Percentiles rank a stretch among this genome's conserved stretches.
phyloP scores from a whole-genome alignment of 371 early-diverging fungal species.

The Dentiscutata heterogama region DNA sequence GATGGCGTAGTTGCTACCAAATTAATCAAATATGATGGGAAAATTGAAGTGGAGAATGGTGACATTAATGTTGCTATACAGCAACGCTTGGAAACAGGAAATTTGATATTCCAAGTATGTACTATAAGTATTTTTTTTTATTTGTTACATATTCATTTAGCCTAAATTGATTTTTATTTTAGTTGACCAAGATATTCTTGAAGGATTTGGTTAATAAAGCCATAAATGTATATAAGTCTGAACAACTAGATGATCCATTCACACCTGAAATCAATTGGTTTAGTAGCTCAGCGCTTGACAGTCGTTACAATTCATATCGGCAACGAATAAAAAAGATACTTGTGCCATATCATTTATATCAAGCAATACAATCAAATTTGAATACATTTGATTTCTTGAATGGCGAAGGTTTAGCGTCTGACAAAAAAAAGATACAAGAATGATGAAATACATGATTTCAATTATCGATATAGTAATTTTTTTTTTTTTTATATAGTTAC shows the following conservation, averaged over 20 bases:
- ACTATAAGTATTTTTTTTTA: neutral
- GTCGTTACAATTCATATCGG: neutral
- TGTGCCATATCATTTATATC: conserved; percentile 46
- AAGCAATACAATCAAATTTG: conserved; percentile 19
- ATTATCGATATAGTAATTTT: too few relatives aligned
- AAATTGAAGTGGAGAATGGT: neutral
- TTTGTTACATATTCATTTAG: too few relatives aligned
- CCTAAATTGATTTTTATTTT: neutral
- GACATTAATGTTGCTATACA: conserved; percentile 5
- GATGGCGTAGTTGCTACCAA: conserved; percentile 25
- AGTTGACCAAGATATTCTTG: conserved; percentile 35
- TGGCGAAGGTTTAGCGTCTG: conserved; percentile 28
- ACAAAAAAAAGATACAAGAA: neutral
- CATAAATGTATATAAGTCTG: conserved; percentile 29
- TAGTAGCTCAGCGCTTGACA: neutral
- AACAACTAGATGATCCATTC: conserved; percentile 18
- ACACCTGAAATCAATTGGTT: neutral
- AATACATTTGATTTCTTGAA: conserved; percentile 43
- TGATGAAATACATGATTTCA: too few relatives aligned
- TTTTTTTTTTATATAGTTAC: too few relatives aligned
- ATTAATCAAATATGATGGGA: neutral
- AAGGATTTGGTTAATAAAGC: conserved; percentile 44
- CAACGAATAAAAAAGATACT: conserved; percentile 19
- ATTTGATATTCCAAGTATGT: conserved; percentile 34
- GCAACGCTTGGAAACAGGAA: conserved; percentile 28